A percentile compares a stretch with the other conserved stretches of the same genome.
Conservation (phyloP, 2,329 filamentous ascomycete genomes). For the Incumbomyces lentus region DNA sequence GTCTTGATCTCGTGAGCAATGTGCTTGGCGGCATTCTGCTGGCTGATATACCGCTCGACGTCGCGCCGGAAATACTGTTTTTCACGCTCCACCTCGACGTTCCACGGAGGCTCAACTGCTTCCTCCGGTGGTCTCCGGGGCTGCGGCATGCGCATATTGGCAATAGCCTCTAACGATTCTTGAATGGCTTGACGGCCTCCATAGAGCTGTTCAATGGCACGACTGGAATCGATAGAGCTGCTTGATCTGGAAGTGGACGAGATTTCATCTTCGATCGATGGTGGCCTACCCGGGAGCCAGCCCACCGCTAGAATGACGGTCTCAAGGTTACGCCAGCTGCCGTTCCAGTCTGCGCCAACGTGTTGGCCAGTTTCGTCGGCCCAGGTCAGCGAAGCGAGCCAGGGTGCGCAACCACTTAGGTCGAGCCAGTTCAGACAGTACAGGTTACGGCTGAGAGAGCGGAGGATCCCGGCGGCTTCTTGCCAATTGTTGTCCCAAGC, state of each 20-base stretch:
- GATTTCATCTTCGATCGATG: constrained; percentile 10
- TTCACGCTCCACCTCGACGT: constrained; percentile 26
- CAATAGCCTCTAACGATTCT: not conserved
- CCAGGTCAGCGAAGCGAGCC: constrained; percentile 45
- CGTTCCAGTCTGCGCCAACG: constrained; percentile 35
- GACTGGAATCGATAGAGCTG: not conserved
- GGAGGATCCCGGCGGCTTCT: constrained; percentile 47
- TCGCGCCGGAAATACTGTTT: constrained; percentile 26
- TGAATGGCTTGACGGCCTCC: constrained; percentile 6
- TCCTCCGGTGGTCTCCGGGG: not conserved
- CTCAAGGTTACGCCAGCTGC: constrained; percentile 35
- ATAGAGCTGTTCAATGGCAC: constrained; percentile 2
- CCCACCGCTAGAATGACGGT: constrained; percentile 34
- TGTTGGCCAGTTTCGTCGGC: constrained; percentile 13
- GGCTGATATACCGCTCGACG: constrained; percentile 24
- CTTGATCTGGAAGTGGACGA: not conserved
- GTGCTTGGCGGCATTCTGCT: constrained; percentile 22
- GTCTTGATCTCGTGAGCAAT: constrained; percentile 26
- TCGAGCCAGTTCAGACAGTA: constrained; percentile 54
- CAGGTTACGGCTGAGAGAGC: constrained; percentile 44
- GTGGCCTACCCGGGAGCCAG: constrained; percentile 25
- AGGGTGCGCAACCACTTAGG: constrained; percentile 48
- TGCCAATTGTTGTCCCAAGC: constrained; percentile 44
- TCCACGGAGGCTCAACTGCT: constrained; percentile 19
- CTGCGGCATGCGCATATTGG: not conserved